A percentile compares a stretch with the other conserved stretches of the same genome.
phyloP scores from a whole-genome alignment of 176 grass and related monocot genomes.

The Alloteropsis semialata region DNA sequence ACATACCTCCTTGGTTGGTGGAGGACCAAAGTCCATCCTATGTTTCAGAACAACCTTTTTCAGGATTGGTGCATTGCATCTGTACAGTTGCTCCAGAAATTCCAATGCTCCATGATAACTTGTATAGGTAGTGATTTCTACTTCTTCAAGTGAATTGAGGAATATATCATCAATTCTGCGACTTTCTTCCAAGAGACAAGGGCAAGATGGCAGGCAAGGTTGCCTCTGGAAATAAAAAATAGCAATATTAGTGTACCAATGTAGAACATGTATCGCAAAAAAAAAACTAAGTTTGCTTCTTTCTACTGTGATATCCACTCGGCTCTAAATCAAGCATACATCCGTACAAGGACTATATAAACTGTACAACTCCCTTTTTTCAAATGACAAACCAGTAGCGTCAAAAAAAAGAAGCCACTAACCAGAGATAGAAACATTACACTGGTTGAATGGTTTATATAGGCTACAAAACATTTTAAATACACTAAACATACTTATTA shows the following conservation, averaged over 20 bases:
- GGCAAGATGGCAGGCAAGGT: neutral
- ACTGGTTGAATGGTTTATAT: no score
- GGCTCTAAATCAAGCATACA: no score
- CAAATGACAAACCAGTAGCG: no score
- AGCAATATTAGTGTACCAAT: neutral
- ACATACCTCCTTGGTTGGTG: neutral
- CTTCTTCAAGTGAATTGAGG: neutral
- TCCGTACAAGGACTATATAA: no score
- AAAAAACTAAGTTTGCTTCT: neutral
- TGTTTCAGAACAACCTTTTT: neutral
- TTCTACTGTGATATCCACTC: no score
- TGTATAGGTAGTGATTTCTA: neutral
- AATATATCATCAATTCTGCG: neutral
- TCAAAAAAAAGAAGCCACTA: no score
- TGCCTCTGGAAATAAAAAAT: neutral
- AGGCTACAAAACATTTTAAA: no score
- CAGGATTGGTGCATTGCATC: neutral
- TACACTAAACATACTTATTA: neutral
- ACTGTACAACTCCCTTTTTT: no score
- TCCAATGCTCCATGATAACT: neutral
- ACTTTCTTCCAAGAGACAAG: neutral
- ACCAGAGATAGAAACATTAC: no score
- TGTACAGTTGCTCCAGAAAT: neutral
- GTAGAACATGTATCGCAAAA: neutral
- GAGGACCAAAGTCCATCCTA: neutral